Percentiles rank a stretch among this genome's conserved stretches.
phyloP scores from a whole-genome alignment of 495 filamentous ascomycete genomes.

The Penicillium longicatenatum region DNA sequence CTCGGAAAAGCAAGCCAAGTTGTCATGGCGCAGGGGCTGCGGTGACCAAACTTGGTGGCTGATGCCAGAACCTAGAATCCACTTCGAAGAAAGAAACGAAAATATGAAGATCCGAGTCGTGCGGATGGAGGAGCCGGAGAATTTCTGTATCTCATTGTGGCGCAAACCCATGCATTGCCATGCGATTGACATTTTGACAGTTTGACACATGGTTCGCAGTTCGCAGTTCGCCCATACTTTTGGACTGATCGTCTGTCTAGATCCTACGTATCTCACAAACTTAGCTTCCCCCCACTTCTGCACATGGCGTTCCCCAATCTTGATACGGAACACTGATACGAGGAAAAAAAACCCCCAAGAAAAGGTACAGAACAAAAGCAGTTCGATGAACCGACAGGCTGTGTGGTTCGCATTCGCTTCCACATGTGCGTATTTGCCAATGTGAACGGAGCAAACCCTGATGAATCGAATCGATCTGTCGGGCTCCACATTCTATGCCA shows the following conservation, averaged over 20 bases:
- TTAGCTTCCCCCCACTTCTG: neutral
- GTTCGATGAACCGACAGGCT: neutral
- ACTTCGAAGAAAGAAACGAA: neutral
- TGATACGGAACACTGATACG: neutral
- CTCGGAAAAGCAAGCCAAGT: neutral
- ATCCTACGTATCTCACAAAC: neutral
- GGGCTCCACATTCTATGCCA: conserved; percentile 1
- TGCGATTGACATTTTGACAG: conserved; percentile 19
- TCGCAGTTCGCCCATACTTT: neutral
- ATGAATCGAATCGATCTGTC: conserved; percentile 17
- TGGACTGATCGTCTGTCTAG: conserved; percentile 1
- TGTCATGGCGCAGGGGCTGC: neutral
- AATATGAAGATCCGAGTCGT: neutral
- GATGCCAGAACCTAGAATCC: neutral
- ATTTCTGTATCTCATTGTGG: conserved; percentile 3
- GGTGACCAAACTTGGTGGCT: neutral
- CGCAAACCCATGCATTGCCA: conserved; percentile 11
- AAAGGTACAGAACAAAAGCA: neutral
- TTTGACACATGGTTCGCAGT: neutral
- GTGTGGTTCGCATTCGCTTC: neutral
- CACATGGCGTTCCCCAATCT: neutral
- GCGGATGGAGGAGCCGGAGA: neutral
- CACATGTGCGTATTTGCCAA: neutral
- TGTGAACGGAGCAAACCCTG: neutral
- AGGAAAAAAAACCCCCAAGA: neutral